These are phyloP conservation scores for Neurospora sp. DNA, from an alignment of 495 filamentous ascomycete genomes.

Conservation along the genomic window DNA sequence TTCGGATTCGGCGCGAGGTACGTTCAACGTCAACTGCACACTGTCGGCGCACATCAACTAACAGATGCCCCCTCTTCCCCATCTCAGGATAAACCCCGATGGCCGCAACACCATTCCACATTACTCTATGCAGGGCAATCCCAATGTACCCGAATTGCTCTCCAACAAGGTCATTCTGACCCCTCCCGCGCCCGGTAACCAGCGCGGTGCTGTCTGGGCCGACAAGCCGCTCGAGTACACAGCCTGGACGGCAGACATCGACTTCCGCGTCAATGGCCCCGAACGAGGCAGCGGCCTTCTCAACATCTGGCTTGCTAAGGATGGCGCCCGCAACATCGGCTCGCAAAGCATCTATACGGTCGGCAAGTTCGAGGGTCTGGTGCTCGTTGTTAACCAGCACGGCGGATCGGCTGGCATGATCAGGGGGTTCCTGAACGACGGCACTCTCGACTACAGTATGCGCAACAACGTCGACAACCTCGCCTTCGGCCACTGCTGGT, in stretches of 20 bases:
- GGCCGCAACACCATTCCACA: conserved; percentile 28
- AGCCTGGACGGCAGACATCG: conserved; percentile 72
- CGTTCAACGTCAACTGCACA: conserved; percentile 6
- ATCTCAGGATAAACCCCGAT: conserved; percentile 32
- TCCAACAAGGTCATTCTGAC: conserved; percentile 91
- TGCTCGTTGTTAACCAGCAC: conserved; percentile 77
- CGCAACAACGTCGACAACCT: conserved; percentile 73
- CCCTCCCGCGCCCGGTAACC: conserved; percentile 77
- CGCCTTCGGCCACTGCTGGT: conserved; percentile 89
- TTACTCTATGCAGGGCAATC: conserved; percentile 63
- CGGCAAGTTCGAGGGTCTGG: conserved; percentile 76
- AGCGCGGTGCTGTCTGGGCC: conserved; percentile 73
- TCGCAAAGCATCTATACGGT: conserved; percentile 73
- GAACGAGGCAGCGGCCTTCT: conserved; percentile 84
- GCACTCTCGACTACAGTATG: conserved; percentile 65
- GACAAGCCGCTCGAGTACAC: conserved; percentile 49
- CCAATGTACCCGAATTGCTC: conserved; percentile 61
- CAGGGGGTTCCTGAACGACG: conserved; percentile 91
- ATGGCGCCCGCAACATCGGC: conserved; percentile 54
- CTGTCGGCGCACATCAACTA: background rate
- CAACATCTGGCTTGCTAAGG: conserved; percentile 82
- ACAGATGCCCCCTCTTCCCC: background rate
- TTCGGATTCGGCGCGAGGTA: conserved; percentile 68
- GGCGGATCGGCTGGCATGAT: conserved; percentile 72
- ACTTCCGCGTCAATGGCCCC: conserved; percentile 78